A percentile compares a stretch with the other conserved stretches of the same genome.
Conservation (phyloP, 768 basidiomycete genomes). For the Trametes elegans region DNA sequence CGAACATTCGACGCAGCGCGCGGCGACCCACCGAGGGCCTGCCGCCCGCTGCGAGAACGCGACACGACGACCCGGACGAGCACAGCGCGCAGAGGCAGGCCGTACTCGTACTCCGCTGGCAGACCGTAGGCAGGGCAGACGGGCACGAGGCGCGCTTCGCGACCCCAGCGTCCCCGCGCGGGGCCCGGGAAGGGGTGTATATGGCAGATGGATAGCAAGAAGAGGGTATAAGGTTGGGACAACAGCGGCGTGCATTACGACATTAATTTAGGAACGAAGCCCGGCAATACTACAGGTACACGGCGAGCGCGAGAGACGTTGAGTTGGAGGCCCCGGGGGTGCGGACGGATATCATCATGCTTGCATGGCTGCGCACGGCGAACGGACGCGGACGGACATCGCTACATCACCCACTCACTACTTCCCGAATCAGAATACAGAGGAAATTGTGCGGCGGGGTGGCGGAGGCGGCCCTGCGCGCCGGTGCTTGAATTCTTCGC, state of each 20-base stretch:
- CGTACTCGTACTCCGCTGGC: not conserved
- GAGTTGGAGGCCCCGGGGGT: not conserved
- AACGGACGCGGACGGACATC: not conserved
- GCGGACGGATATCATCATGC: too few relatives aligned
- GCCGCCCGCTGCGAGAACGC: not conserved
- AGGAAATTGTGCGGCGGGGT: too few relatives aligned
- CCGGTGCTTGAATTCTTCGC: not conserved
- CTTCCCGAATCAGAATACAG: not conserved
- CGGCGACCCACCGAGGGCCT: not conserved
- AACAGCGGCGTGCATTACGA: slow-evolving; percentile 11
- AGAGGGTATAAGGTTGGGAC: not conserved
- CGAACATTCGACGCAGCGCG: not conserved
- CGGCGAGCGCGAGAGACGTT: not conserved
- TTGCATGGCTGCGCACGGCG: not conserved
- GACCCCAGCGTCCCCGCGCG: not conserved
- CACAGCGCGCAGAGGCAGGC: not conserved
- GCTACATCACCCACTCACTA: not conserved
- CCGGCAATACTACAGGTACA: slow-evolving; percentile 22
- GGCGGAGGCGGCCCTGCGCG: too few relatives aligned
- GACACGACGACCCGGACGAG: not conserved
- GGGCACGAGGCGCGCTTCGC: not conserved
- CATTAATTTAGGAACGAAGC: slow-evolving; percentile 20
- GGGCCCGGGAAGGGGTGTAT: not conserved
- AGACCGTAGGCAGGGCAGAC: not conserved
- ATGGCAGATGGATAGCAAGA: not conserved